These are phyloP conservation scores for Umbilicus rupestris DNA, from an alignment of 164 flowering plant genomes.

Conservation along the genomic window DNA sequence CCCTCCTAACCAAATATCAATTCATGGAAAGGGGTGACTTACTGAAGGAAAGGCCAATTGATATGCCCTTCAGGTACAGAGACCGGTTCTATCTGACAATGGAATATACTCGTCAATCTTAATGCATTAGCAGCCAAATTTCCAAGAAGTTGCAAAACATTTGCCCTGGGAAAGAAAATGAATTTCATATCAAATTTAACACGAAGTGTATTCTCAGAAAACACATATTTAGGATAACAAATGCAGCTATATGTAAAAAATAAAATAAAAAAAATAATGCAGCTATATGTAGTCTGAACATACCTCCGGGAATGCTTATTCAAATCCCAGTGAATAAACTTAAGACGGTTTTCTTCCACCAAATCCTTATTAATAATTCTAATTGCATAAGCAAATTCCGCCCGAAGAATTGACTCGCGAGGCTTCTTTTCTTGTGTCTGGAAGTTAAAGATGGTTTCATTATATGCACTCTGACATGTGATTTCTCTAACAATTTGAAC, in stretches of 20 bases:
- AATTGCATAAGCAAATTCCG: constrained; percentile 89
- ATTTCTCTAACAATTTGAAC: background rate
- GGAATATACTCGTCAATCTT: constrained; percentile 78
- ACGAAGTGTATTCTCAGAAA: background rate
- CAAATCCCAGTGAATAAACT: constrained; percentile 93
- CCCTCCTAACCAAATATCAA: background rate
- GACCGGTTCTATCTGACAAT: constrained; percentile 47
- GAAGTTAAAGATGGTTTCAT: background rate
- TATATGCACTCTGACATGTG: background rate
- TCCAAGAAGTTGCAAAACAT: constrained; percentile 52
- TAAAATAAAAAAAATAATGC: too few species aligned
- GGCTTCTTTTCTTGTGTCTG: constrained; percentile 90
- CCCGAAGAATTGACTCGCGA: constrained; percentile 87
- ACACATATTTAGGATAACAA: background rate
- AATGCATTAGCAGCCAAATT: constrained; percentile 73
- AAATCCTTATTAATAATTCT: constrained; percentile 70
- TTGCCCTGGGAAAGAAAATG: constrained; percentile 36
- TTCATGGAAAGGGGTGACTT: too few species aligned
- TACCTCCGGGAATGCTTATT: constrained; percentile 75
- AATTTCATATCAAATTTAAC: background rate
- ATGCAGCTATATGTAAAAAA: background rate
- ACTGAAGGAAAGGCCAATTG: constrained; percentile 30
- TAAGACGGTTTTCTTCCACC: constrained; percentile 60
- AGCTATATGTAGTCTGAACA: background rate
- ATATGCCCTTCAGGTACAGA: constrained; percentile 24